Evolutionary conservation across 345 rosid genomes (phyloP).

Genomic region (Bretschneidera sinensis): DNA sequence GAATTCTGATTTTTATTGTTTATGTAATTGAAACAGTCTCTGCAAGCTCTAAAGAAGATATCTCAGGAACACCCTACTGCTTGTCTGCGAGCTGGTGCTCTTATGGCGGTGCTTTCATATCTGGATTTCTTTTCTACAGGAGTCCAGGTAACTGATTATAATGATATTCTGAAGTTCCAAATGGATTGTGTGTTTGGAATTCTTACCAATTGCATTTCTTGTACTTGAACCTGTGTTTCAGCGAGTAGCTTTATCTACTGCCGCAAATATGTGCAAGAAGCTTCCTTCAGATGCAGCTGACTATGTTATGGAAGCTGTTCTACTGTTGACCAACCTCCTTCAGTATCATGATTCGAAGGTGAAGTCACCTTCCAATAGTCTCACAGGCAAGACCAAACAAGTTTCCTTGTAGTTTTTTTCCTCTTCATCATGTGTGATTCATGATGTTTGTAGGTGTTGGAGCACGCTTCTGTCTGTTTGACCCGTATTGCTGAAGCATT

Average conservation of each 20-base stretch:
- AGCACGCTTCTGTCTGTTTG: constrained; percentile 95
- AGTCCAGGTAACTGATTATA: constrained; percentile 67
- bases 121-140: constrained; percentile 99
- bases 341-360: constrained; percentile 97
- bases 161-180: not conserved
- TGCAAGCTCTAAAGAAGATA: constrained; percentile 98
- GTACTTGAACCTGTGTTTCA: constrained; percentile 22
- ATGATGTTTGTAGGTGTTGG: constrained; percentile 66
- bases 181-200: not conserved
- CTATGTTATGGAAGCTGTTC: constrained; percentile 99
- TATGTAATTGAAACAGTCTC: constrained; percentile 48
- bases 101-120: constrained; percentile 98
- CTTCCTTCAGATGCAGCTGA: constrained; percentile 99
- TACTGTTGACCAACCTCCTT: constrained; percentile 91
- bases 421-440: not conserved
- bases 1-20: not conserved
- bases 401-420: not conserved
- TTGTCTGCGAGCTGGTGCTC: constrained; percentile 98
- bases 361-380: not conserved
- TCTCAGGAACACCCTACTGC: constrained; percentile 99
- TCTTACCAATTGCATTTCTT: not conserved
- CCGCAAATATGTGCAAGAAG: constrained; percentile 99
- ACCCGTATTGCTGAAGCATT: constrained; percentile 99
- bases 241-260: constrained; percentile 97
- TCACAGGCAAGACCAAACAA: not conserved